Conservation (phyloP, 169 alveolate genomes). For the Plasmodium adleri region DNA sequence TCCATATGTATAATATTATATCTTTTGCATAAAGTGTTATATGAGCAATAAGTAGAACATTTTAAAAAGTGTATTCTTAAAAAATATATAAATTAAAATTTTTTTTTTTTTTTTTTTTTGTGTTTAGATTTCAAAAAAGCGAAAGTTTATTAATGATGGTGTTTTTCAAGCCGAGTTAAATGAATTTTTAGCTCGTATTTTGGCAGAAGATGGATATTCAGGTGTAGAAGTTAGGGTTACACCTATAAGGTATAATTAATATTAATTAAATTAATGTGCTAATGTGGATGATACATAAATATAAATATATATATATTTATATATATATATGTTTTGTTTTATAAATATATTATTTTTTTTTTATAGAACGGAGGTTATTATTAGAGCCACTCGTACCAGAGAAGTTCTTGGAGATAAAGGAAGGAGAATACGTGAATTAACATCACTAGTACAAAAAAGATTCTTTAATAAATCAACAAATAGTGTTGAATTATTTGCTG, state of each 20-base stretch:
- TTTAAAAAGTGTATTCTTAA: no score
- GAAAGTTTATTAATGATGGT: slow-evolving; percentile 99
- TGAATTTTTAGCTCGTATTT: slow-evolving; percentile 96
- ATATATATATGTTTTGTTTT: slow-evolving; percentile 7
- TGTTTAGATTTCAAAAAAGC: slow-evolving; percentile 92
- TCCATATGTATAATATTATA: no score
- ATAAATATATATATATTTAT: slow-evolving; percentile 33
- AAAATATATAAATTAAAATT: background rate
- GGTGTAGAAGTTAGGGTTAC: slow-evolving; percentile 98
- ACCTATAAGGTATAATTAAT: slow-evolving; percentile 84
- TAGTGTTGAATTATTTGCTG: slow-evolving; percentile 97
- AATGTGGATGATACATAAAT: background rate
- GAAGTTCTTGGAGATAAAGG: slow-evolving; percentile 98
- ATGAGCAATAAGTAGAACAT: no score
- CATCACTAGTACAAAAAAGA: slow-evolving; percentile 98
- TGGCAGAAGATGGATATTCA: slow-evolving; percentile 99
- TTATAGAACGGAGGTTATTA: slow-evolving; percentile 94
- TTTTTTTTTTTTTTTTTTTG: background rate
- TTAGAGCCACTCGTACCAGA: slow-evolving; percentile 98
- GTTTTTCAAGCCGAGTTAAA: slow-evolving; percentile 99
- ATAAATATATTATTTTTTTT: slow-evolving; percentile 46
- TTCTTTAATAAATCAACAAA: slow-evolving; percentile 96
- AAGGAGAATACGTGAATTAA: slow-evolving; percentile 97
- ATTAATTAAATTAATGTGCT: background rate
- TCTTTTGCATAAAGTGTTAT: no score